Percentiles rank a stretch among this genome's conserved stretches.
phyloP scores from a whole-genome alignment of 73 alveolate genomes.

The Tetrahymena thermophila region DNA sequence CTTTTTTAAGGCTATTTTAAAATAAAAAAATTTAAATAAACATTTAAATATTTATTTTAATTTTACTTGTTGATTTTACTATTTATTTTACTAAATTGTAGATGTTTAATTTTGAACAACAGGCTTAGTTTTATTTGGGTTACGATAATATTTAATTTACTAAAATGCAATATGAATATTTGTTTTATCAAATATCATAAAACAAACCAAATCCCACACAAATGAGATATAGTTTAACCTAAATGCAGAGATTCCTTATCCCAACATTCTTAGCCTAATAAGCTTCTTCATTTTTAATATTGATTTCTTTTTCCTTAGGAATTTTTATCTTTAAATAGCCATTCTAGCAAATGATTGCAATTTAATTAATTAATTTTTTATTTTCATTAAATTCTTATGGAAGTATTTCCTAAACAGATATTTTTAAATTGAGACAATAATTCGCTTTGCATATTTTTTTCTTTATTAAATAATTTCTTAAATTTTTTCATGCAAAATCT shows the following conservation, averaged over 20 bases:
- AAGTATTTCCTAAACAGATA: background rate
- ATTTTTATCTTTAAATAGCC: background rate
- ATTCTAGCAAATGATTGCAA: background rate
- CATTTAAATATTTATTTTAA: no score
- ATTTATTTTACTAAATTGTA: background rate
- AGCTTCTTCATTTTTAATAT: background rate
- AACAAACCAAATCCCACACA: background rate
- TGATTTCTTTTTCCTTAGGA: background rate
- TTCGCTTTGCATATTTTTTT: background rate
- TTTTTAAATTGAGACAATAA: background rate
- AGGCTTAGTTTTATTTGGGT: background rate
- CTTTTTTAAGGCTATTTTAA: background rate
- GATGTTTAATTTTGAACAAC: no score
- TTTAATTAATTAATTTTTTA: background rate
- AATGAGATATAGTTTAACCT: background rate
- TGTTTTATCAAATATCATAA: background rate
- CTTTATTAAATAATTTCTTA: background rate
- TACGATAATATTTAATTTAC: background rate
- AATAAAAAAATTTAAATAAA: background rate
- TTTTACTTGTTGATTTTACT: background rate
- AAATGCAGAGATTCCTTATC: background rate
- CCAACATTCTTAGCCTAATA: background rate
- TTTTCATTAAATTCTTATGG: background rate
- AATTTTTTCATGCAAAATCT: slow-evolving; percentile 8
- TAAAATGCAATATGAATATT: background rate